Base-by-base conservation (phyloP, 2,329 filamentous ascomycete genomes). In the Zymoseptoria pseudotritici region DNA sequence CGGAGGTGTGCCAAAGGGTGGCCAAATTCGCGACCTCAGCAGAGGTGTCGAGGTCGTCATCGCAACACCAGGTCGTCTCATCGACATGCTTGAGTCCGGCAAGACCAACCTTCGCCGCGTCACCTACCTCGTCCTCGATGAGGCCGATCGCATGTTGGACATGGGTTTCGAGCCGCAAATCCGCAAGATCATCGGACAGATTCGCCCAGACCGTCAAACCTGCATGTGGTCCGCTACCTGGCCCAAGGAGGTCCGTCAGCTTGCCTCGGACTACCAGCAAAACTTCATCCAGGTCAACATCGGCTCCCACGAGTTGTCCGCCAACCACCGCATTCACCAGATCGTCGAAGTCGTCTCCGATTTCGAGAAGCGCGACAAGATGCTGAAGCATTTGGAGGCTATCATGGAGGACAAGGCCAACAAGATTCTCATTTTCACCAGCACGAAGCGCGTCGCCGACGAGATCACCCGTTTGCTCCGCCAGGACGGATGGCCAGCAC, bases 91-190 rank as follows among this genome's bases (percentile, higher is more conserved):
- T 31, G 94, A 97, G 79, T 90, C 91, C 68, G 93, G 92, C 77
- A 96, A 95, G 83, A 99, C 94, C 71, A 97, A 99, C 80, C 86
- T 99, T 65, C 93, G 93, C 67, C 91, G 94, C 76, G 92, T 97
- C 64, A 99, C 94, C 59, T 99, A 99, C 80, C 83, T 99, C 60
- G 94, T 97, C 68, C 91, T 99, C 65, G 94, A 99, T 72, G 94
- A 99, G 82, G 94, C 94, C 75, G 94, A 99, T 80, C 93, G 94
- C 73, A 99, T 99, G 94, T 83, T 99, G 75, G 94, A 99, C 80
- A 99, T 99, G 94, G 94, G 94, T 86, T 97, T 99, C 79, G 94
- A 99, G 80, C 94, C 94, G 67, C 94, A 97, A 77, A 97, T 99
- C 72, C 91, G 94, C 81, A 97, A 97, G 82, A 97, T 99, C 67